Conservation (phyloP, 768 basidiomycete species). For the Fibroporia radiculosa region DNA sequence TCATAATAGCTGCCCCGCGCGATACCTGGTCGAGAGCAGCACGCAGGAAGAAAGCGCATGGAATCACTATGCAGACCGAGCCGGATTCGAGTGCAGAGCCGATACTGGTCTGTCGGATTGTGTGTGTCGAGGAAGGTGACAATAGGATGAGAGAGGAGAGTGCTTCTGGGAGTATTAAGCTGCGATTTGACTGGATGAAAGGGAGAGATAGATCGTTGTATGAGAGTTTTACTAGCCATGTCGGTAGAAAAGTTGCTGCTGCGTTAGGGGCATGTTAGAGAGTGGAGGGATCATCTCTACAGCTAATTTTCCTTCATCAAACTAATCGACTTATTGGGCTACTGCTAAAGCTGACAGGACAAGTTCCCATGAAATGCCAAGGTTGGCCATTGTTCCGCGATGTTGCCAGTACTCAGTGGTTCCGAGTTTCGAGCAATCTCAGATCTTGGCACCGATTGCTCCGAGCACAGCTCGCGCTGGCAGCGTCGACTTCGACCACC, state of each 20-base stretch:
- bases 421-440: too few species aligned
- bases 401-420: too few species aligned
- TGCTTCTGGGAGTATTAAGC: not conserved
- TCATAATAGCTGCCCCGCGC: conserved; percentile 10
- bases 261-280: conserved; percentile 4
- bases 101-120: conserved; percentile 19
- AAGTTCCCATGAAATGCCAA: too few species aligned
- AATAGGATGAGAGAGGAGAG: conserved; percentile 6
- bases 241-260: conserved; percentile 40
- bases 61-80: conserved; percentile 1
- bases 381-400: too few species aligned
- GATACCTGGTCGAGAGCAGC: conserved; percentile 68
- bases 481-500: too few species aligned
- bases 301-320: too few species aligned
- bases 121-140: conserved; percentile 10
- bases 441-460: too few species aligned
- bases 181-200: conserved; percentile 56
- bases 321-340: too few species aligned
- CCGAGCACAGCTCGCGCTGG: too few species aligned
- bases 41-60: conserved; percentile 36
- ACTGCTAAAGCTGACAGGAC: too few species aligned
- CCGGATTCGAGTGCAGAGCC: not conserved
- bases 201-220: conserved; percentile 52
- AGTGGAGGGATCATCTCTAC: too few species aligned
- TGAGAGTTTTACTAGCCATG: conserved; percentile 63